Evolutionary conservation across 495 filamentous ascomycete species (phyloP), one percentile per base, ranked within the genome.

Genomic region (Lasiosphaeris hirsuta): DNA sequence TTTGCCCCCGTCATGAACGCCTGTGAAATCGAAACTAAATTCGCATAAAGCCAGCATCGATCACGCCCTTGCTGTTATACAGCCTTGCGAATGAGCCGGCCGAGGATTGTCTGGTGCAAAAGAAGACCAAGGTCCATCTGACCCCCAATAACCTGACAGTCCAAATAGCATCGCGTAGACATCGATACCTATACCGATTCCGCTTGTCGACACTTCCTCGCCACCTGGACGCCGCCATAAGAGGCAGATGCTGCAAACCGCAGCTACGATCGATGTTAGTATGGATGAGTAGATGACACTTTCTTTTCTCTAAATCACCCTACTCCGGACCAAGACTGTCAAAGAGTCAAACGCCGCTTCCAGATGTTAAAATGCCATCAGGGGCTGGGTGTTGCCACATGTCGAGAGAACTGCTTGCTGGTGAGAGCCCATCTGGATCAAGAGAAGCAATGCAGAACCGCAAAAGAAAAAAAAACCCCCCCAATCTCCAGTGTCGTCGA

Each of bases 151-250:
- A 1, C n/a, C n/a, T n/a, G 49, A n/a, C 17, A 37, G 50, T 43
- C 57, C 39, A 44, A 58, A 50, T 63, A 55, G 65, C 65, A 50
- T 68, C 47, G 63, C 61, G 65, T 66, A 50, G 59, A 66, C 65
- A 51, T 35, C 17, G 47, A 59, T 15, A 36, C 11, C 23, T 51
- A 57, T 30, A 36, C 35, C 34, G 49, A 34, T 19, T 50, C 33
- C 45, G 40, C 36, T 57, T 30, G 65, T 66, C 63, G 56, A 68
- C 63, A 59, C 58, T 63, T 68, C 65, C 57, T 68, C 65, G 58
- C 65, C 57, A 61, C 57, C 23, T 44, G 45, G 44, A 42, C 11
- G 30, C 43, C 18, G 40, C 43, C 41, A n/a, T 35, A 35, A 15
- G 49, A 17, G 18, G 9, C 17, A n/a, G 23, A 17, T 51, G 39